Conservation (phyloP, 2,329 filamentous ascomycete genomes). For the Colletotrichum melonis region DNA sequence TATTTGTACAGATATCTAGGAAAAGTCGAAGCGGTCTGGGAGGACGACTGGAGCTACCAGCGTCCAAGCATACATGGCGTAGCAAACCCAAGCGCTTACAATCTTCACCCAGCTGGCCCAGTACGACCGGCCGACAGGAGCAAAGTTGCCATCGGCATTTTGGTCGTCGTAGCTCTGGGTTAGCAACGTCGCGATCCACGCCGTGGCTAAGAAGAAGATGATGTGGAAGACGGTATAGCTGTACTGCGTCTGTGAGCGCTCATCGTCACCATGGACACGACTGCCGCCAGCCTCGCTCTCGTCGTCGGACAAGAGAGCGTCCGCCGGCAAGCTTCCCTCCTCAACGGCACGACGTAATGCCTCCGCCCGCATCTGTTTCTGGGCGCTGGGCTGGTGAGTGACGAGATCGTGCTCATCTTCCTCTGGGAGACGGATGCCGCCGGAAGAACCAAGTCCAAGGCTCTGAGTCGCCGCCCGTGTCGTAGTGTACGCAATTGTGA, state of each 20-base stretch:
- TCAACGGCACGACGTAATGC: conserved; percentile 92
- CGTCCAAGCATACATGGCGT: conserved; percentile 93
- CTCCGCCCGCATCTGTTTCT: conserved; percentile 92
- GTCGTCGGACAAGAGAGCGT: conserved; percentile 82
- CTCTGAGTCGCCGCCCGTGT: conserved; percentile 95
- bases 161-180: conserved; percentile 77
- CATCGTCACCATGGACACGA: conserved; percentile 79
- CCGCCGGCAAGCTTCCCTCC: conserved; percentile 90
- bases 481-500: conserved; percentile 97
- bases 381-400: conserved; percentile 81
- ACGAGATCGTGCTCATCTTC: conserved; percentile 90
- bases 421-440: conserved; percentile 71
- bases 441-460: conserved; percentile 72
- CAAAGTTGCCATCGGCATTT: conserved; percentile 78
- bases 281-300: conserved; percentile 73
- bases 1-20: conserved; percentile 39
- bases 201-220: conserved; percentile 96
- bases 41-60: conserved; percentile 86
- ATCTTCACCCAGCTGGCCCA: conserved; percentile 99
- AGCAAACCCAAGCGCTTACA: conserved; percentile 96
- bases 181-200: conserved; percentile 93
- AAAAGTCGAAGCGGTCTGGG: conserved; percentile 85
- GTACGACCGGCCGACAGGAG: conserved; percentile 92
- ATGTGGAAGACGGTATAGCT: conserved; percentile 96
- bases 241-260: conserved; percentile 91